Conservation (phyloP, 345 rosid genomes). For the Eucalyptus tenuipes region DNA sequence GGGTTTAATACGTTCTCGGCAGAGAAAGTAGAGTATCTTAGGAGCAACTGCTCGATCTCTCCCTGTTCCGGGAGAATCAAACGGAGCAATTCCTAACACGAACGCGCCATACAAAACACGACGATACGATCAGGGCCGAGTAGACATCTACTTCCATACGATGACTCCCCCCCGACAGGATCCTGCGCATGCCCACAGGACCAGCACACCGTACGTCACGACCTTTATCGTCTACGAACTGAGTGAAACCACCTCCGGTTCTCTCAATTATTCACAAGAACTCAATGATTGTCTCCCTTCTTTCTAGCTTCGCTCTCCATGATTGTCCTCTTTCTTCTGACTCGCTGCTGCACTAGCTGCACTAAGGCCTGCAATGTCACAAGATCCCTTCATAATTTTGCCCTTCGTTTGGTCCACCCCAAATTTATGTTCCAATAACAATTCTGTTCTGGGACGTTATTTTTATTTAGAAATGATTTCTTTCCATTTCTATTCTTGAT, state of each 20-base stretch:
- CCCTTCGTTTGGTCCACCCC: background rate
- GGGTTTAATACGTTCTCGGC: too few species aligned
- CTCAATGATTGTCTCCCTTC: background rate
- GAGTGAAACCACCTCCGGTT: too few species aligned
- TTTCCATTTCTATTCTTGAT: too few species aligned
- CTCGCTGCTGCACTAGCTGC: background rate
- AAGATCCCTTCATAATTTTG: fast-evolving
- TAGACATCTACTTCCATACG: background rate
- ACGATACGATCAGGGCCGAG: background rate
- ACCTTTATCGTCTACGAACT: background rate
- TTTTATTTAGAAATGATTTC: too few species aligned
- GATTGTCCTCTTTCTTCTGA: background rate
- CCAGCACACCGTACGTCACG: background rate
- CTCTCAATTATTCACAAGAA: too few species aligned
- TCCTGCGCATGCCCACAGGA: background rate
- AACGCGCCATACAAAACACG: background rate
- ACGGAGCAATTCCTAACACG: background rate
- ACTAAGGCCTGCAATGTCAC: background rate
- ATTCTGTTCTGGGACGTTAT: too few species aligned
- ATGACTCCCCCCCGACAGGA: background rate
- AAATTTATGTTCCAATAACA: too few species aligned
- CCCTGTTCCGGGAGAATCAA: background rate
- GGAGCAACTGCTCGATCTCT: too few species aligned
- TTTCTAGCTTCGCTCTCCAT: background rate
- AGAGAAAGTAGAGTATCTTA: too few species aligned